Evolutionary conservation across 257 asterid species (phyloP).

Genomic region (Avicennia marina): DNA sequence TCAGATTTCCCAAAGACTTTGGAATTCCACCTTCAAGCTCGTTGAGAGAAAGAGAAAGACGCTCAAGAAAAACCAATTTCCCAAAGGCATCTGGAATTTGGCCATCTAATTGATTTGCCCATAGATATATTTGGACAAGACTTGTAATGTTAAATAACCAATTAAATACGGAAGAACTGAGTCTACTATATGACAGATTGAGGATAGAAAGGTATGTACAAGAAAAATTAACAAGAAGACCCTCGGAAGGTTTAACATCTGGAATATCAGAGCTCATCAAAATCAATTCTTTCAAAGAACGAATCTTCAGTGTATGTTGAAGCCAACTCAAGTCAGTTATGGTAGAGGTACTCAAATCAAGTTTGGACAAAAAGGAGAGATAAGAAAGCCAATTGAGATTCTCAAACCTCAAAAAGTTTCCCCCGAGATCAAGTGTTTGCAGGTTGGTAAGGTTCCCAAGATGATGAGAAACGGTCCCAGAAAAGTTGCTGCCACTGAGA

Average conservation of each 20-base stretch:
- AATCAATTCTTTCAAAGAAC: not conserved
- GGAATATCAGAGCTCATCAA: not conserved
- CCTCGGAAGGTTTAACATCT: not conserved
- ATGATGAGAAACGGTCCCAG: not conserved
- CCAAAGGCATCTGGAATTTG: slow-evolving; percentile 17
- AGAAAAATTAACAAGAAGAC: not conserved
- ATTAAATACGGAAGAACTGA: slow-evolving; percentile 2
- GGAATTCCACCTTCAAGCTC: slow-evolving; percentile 23
- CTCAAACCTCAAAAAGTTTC: not conserved
- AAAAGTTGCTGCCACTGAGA: not conserved
- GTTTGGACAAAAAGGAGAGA: slow-evolving; percentile 11
- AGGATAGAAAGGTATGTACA: slow-evolving; percentile 8
- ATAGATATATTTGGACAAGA: slow-evolving; percentile 14
- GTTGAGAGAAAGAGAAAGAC: slow-evolving; percentile 12
- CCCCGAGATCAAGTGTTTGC: slow-evolving; percentile 12
- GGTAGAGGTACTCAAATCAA: not conserved
- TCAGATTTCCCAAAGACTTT: slow-evolving; percentile 13
- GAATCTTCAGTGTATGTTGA: slow-evolving; percentile 9
- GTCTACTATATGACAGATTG: not conserved
- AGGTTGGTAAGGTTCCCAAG: no score
- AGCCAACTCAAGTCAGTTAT: slow-evolving; percentile 10
- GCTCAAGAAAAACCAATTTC: not conserved
- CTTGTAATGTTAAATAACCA: slow-evolving; percentile 22
- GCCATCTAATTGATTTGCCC: slow-evolving; percentile 19
- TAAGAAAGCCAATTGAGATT: slow-evolving; percentile 19